phyloP scores from a whole-genome alignment of 2,329 filamentous ascomycete genomes.

The Colletotrichum godetiae region DNA sequence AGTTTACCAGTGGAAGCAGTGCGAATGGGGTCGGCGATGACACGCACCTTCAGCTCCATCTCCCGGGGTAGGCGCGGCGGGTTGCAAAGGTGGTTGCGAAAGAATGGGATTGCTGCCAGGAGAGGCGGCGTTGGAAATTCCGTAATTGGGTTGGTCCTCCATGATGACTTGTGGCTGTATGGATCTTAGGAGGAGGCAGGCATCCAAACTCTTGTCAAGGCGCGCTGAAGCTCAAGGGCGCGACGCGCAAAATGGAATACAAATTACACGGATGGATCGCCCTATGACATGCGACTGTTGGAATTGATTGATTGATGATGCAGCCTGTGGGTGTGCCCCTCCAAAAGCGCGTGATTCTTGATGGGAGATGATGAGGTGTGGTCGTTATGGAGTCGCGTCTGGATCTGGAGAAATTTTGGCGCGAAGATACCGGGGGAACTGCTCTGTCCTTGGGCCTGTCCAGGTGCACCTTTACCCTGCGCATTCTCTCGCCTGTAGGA shows the following conservation, averaged over 20 bases:
- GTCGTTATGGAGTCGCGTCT: conserved; percentile 39
- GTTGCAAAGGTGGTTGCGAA: conserved; percentile 64
- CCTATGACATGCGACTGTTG: conserved; percentile 16
- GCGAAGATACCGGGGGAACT: conserved; percentile 41
- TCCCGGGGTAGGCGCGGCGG: conserved; percentile 2
- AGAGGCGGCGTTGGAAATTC: conserved; percentile 68
- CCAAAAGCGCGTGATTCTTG: conserved; percentile 26
- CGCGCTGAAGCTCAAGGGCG: conserved; percentile 10
- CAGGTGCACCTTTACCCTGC: neutral
- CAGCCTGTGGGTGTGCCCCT: conserved; percentile 22
- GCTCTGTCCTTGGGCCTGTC: neutral
- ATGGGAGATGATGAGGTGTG: conserved; percentile 22
- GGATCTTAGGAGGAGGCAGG: conserved; percentile 33
- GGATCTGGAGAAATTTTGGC: conserved; percentile 52
- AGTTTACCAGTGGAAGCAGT: neutral
- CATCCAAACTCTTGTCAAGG: conserved; percentile 19
- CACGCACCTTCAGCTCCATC: conserved; percentile 27
- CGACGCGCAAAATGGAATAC: conserved; percentile 29
- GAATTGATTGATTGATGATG: conserved; percentile 22
- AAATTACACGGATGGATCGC: conserved; percentile 4
- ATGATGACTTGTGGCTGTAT: conserved; percentile 52
- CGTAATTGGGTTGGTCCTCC: conserved; percentile 70
- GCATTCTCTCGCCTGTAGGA: neutral
- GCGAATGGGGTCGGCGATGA: conserved; percentile 37
- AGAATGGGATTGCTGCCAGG: conserved; percentile 67